Evolutionary conservation across 2,329 filamentous ascomycete genomes (phyloP).

Genomic region (Fusarium pseudoanthophilum): DNA sequence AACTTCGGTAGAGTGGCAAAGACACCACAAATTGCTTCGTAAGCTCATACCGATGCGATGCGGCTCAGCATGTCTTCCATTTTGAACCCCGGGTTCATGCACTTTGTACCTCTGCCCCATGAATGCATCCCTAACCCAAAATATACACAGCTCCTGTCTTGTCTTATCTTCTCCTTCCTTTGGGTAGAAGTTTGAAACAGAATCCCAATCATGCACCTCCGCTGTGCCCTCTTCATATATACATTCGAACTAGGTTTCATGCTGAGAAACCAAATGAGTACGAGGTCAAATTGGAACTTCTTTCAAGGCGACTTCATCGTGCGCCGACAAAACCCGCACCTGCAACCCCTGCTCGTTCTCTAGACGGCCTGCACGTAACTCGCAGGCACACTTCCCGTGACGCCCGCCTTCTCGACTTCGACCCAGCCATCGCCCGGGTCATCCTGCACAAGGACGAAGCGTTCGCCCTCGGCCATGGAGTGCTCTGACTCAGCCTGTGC

Average conservation of each 20-base stretch:
- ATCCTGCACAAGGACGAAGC: constrained; percentile 87
- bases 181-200: background rate
- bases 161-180: constrained; percentile 4
- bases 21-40: constrained; percentile 16
- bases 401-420: constrained; percentile 92
- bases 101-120: constrained; percentile 24
- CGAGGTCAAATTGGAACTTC: background rate
- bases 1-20: constrained; percentile 32
- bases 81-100: constrained; percentile 1
- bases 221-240: constrained; percentile 25
- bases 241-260: constrained; percentile 1
- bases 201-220: constrained; percentile 14
- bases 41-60: constrained; percentile 12
- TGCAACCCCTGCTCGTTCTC: constrained; percentile 35
- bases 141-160: constrained; percentile 24
- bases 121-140: constrained; percentile 15
- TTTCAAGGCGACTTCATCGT: background rate
- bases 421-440: constrained; percentile 96
- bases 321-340: constrained; percentile 15
- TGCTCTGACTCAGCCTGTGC: constrained; percentile 89
- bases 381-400: constrained; percentile 89
- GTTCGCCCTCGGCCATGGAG: constrained; percentile 89
- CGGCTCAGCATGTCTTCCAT: constrained; percentile 2
- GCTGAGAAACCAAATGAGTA: background rate
- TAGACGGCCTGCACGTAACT: constrained; percentile 87